Evolutionary conservation across 108 stramenopile genomes (phyloP), one percentile per base, ranked within the genome.

Genomic region (Cyclotella atomus): DNA sequence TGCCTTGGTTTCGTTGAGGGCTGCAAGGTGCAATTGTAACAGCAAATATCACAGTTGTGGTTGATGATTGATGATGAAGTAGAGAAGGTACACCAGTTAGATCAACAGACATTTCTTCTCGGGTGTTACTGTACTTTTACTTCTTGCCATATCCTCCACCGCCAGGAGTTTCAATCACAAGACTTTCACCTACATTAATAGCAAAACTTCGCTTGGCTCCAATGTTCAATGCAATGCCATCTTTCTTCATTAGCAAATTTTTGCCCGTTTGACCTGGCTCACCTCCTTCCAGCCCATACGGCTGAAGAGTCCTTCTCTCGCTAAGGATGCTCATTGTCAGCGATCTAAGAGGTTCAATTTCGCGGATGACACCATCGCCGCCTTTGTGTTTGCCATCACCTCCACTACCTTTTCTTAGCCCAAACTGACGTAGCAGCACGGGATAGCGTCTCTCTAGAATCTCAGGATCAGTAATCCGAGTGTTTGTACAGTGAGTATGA

Each of bases 401-500:
- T 21, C 99, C 99, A 68, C 96, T 97, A 16, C 90, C 96, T 43
- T 84, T 64, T 53, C 99, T 83, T 30, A 99, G 70, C 4, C 85
- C 82, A 77, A 99, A 99, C 28, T 87, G 83, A 12, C 91, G 85
- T 38, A 99, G 81, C 64, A 98, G 67, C 3, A 98, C 97, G 33
- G 97, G 95, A 79, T 94, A 99, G 19, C 98, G 80, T 20, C 96
- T 76, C 77, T 99, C 99, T 28, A 99, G 59, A 65, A 98, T 98
- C 73, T 99, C 98, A 17, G 96, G 97, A 75, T 99, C 99, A 0
- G 98, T 99, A 59, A 99, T 99, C 33, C 99, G 93, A 2, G 99
- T 99, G 90, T 99, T 99, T 68, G 99, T 99, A 83, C 97, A 98
- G 75, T 99, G 98, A 17, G 98, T 98, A 75, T 99, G 98, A 35